Evolutionary conservation across 2,329 filamentous ascomycete genomes (phyloP), one percentile per base, ranked within the genome.

Genomic region (Claviceps purpurea): DNA sequence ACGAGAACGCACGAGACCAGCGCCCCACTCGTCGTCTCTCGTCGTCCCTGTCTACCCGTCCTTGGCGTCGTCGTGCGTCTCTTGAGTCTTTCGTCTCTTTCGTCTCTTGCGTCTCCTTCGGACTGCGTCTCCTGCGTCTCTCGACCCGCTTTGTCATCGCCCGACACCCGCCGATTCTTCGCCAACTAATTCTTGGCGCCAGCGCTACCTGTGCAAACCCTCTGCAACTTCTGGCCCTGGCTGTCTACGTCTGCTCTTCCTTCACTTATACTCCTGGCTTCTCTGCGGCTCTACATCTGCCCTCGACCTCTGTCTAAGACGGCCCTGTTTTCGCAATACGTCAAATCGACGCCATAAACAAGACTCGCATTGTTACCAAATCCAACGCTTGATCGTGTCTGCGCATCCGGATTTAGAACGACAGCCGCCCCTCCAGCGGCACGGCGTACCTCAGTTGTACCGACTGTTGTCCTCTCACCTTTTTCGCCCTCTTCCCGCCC

Each of bases 61-160:
- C 45, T 47, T 44, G 45, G 43, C 42, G 30, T 46, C 50, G 50
- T 37, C 40, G 40, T 34, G 30, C 30, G 30, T 34, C 30, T 34
- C 24, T 22, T 18, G 18, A 18, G 18, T 18, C 18, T 22, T 22
- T 22, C 22, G 4, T 22, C 22, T 24, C 26, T 30, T 30, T 30
- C 26, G 1, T 30, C 26, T 30, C 2, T 30, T 10, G 8, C 26
- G 8, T 26, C 24, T 26, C 24, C 1, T 20, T 20, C 20, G 20
- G 20, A 22, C 20, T 30, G 26, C 26, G 24, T n/a, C 26, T n/a
- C n/a, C 4, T 24, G 10, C 14, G 18, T 24, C 24, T 41, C 16
- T n/a, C 39, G 16, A 39, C 38, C 34, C 30, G 40, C 52, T 49
- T 54, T 51, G 49, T 54, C 45, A 54, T 51, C 52, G 24, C 49